Percentiles rank a stretch among this genome's conserved stretches.
These are phyloP conservation scores for Tetracladium maxilliforme DNA, from an alignment of 2,329 filamentous ascomycete species.

Conservation along the genomic window DNA sequence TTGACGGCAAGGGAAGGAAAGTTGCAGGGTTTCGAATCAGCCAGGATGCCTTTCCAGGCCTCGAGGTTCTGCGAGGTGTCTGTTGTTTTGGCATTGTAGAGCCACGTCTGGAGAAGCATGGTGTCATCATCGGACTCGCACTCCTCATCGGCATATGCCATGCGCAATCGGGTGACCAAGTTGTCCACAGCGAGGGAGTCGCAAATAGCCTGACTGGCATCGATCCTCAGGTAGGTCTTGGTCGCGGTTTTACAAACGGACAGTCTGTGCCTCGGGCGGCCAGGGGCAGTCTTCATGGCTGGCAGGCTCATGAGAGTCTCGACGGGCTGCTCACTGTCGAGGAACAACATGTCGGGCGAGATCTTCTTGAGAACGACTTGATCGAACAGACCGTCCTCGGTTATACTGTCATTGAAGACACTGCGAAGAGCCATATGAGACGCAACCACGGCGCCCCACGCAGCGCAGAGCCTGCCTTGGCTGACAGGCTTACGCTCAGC, in stretches of 20 bases:
- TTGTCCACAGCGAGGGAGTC: too few species aligned
- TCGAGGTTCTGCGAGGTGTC: too few species aligned
- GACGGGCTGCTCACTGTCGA: slow-evolving; percentile 28
- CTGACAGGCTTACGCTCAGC: too few species aligned
- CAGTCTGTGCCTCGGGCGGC: slow-evolving; percentile 31
- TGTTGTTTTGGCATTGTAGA: too few species aligned
- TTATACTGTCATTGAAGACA: slow-evolving; percentile 34
- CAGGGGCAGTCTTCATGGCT: slow-evolving; percentile 18
- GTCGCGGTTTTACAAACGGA: slow-evolving; percentile 29
- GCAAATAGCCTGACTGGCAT: too few species aligned
- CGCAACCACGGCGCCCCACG: slow-evolving; percentile 32
- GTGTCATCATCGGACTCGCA: too few species aligned
- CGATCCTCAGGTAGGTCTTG: slow-evolving; percentile 27
- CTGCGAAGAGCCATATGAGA: slow-evolving; percentile 30
- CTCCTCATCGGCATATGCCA: too few species aligned
- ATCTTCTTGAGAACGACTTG: slow-evolving; percentile 29
- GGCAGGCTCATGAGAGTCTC: slow-evolving; percentile 25
- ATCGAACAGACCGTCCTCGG: slow-evolving; percentile 31
- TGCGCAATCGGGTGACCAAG: too few species aligned
- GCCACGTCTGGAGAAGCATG: too few species aligned
- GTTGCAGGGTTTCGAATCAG: too few species aligned
- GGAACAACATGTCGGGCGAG: slow-evolving; percentile 36
- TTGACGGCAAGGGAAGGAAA: too few species aligned
- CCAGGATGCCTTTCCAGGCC: too few species aligned
- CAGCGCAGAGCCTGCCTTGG: slow-evolving; percentile 29